Evolutionary conservation across 176 grass and related monocot species (phyloP).

Genomic region (Typha latifolia): DNA sequence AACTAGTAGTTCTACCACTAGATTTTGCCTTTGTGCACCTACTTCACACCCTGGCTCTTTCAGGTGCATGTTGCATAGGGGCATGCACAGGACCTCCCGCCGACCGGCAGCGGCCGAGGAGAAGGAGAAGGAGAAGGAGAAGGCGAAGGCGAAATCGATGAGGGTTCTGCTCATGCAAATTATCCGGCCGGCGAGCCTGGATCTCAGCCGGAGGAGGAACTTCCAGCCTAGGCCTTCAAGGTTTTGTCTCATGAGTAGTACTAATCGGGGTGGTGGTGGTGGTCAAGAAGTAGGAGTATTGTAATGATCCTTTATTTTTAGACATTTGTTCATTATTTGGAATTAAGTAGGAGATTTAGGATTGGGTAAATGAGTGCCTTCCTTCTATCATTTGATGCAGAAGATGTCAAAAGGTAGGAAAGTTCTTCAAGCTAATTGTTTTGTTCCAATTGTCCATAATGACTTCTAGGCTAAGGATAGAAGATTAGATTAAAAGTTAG

Average conservation of each 20-base stretch:
- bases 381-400: too few relatives aligned
- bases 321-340: too few relatives aligned
- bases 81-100: background rate
- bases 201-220: background rate
- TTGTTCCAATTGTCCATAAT: too few relatives aligned
- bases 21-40: constrained; percentile 45
- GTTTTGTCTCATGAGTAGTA: background rate
- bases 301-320: too few relatives aligned
- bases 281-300: too few relatives aligned
- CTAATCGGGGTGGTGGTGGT: background rate
- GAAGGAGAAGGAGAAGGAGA: background rate
- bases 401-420: too few relatives aligned
- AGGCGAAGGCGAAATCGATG: background rate
- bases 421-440: too few relatives aligned
- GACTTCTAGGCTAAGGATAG: too few relatives aligned
- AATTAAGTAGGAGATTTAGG: too few relatives aligned
- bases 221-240: background rate
- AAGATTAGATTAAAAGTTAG: too few relatives aligned
- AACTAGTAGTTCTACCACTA: too few relatives aligned
- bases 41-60: constrained; percentile 65
- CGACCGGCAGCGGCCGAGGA: background rate
- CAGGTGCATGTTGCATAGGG: constrained; percentile 48
- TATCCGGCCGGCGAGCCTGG: background rate
- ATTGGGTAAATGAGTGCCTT: too few relatives aligned
- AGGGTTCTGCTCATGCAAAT: background rate